phyloP scores from a whole-genome alignment of 2,329 filamentous ascomycete genomes.

The Fusarium goolgardi region DNA sequence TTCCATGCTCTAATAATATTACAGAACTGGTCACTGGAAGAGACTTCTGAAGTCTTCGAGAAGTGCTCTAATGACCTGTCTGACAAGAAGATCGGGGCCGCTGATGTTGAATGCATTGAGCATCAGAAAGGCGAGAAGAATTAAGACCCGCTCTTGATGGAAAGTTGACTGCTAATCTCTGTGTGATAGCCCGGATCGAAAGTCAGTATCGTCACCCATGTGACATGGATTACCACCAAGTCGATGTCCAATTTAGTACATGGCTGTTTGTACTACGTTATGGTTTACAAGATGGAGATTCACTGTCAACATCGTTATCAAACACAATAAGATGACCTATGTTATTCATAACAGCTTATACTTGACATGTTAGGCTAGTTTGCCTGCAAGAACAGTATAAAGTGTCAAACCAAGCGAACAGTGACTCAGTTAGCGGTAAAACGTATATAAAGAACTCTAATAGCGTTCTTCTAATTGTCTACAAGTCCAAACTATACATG shows the following conservation, averaged over 20 bases:
- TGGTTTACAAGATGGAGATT: not conserved
- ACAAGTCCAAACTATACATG: too few relatives aligned
- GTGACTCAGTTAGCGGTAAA: not conserved
- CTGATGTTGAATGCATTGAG: not conserved
- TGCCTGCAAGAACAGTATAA: too few relatives aligned
- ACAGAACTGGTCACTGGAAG: not conserved
- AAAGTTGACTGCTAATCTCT: too few relatives aligned
- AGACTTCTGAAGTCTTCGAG: not conserved
- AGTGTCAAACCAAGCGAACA: too few relatives aligned
- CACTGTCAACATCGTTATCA: rapidly evolving
- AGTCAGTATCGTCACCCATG: too few relatives aligned
- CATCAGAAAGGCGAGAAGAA: not conserved
- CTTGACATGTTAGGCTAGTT: rapidly evolving
- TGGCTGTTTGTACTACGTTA: not conserved
- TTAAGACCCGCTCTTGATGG: not conserved
- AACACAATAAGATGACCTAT: not conserved
- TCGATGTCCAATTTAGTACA: not conserved
- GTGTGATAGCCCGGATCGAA: rapidly evolving
- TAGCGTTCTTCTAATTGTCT: rapidly evolving
- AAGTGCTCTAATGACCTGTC: rapidly evolving
- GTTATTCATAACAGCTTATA: not conserved
- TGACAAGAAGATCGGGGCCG: rapidly evolving
- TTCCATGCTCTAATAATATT: not conserved
- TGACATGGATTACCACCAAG: not conserved
- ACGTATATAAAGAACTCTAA: not conserved